Base-by-base conservation (phyloP, 495 filamentous ascomycete genomes). In the Penicillium alfredii region DNA sequence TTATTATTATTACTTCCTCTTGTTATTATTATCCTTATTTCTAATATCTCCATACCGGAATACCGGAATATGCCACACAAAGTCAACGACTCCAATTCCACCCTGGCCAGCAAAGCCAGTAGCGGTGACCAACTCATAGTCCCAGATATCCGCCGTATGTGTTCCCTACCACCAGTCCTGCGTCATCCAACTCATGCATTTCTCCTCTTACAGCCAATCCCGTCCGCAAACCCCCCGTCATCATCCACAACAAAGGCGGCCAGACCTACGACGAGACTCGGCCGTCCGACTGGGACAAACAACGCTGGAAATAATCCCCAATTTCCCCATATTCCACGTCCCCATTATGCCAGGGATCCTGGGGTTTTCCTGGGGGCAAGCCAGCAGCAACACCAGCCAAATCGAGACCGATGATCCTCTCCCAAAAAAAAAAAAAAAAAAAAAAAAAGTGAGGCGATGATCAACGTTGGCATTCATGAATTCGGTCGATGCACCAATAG, bases 261-360 rank as follows among this genome's bases (percentile, higher is more conserved):
- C 67, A 60, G 28, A 64, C 57, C 38, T 71, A 63, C 49, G 67
- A 71, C 40, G 65, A 71, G 38, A 71, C 63, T 11, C 54, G 67
- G 44, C 63, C 67, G 8, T 63, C 64, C 2, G 64, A 65, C 40
- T 69, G 64, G 67, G 67, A 71, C 50, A 68, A 67, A 44, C 65
- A 67, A 44, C 67, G 67, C 32, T 71, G 67, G 67, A 69, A 71
- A 49, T 71, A 64, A 47, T 49, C 32, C n/a, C n/a, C n/a, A n/a
- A n/a, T n/a, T n/a, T n/a, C n/a, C n/a, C n/a, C n/a, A n/a, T n/a
- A n/a, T n/a, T n/a, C n/a, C n/a, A n/a, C n/a, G n/a, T n/a, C n/a
- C n/a, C n/a, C n/a, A n/a, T n/a, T n/a, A n/a, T n/a, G n/a, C n/a
- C n/a, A n/a, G n/a, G n/a, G n/a, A 18, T 32, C 1, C 10, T n/a